phyloP scores from a whole-genome alignment of 2,329 filamentous ascomycete species.

The Ophiocordyceps camponoti-rufipedis region DNA sequence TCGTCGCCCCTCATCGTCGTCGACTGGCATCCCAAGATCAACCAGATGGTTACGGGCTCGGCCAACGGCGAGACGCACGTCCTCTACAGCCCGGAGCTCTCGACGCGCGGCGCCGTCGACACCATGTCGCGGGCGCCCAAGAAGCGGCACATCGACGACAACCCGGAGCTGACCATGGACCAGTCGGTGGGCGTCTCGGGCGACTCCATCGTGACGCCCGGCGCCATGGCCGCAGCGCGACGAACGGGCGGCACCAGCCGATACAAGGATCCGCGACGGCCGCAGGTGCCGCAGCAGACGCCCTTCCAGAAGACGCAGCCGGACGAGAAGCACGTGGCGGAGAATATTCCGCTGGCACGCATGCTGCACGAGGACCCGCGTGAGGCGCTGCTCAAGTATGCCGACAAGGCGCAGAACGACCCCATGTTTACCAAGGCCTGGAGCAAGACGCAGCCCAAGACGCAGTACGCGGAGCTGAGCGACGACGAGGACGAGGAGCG shows the following conservation, averaged over 20 bases:
- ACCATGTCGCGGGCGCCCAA: conserved; percentile 91
- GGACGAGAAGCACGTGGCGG: conserved; percentile 73
- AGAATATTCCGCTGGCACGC: conserved; percentile 73
- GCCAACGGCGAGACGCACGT: conserved; percentile 80
- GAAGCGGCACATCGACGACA: conserved; percentile 87
- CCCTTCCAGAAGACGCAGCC: conserved; percentile 84
- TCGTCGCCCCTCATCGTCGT: conserved; percentile 68
- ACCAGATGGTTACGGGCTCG: conserved; percentile 89
- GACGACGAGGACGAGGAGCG: conserved; percentile 61
- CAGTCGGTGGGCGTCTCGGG: conserved; percentile 64
- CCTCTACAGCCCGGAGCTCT: conserved; percentile 77
- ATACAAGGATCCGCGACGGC: conserved; percentile 60
- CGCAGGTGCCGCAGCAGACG: conserved; percentile 68
- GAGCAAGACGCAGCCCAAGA: conserved; percentile 79
- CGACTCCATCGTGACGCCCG: conserved; percentile 60
- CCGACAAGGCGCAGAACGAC: conserved; percentile 79
- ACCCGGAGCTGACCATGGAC: conserved; percentile 72
- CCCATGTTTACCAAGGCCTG: conserved; percentile 90
- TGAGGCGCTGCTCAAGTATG: conserved; percentile 88
- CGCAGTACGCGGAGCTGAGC: conserved; percentile 77
- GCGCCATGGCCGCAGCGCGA: conserved; percentile 33
- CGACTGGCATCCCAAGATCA: conserved; percentile 84
- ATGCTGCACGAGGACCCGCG: conserved; percentile 95
- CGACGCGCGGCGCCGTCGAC: conserved; percentile 61
- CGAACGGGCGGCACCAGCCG: conserved; percentile 48